Evolutionary conservation across 2,329 filamentous ascomycete species (phyloP).

Genomic region (Aspergillus melleus): DNA sequence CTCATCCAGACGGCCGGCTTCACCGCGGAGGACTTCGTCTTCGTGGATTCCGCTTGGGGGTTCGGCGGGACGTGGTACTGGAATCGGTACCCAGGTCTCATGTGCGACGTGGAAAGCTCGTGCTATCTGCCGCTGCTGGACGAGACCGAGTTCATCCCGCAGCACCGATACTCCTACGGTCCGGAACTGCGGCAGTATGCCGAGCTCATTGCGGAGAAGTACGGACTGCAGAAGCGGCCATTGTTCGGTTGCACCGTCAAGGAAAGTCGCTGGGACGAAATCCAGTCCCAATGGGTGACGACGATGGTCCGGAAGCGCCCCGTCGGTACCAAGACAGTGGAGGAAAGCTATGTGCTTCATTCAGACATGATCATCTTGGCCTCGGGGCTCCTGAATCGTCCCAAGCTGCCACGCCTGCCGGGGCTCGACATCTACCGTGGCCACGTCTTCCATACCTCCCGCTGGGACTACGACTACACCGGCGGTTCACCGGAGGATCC

Average conservation of each 20-base stretch:
- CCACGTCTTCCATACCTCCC: constrained; percentile 23
- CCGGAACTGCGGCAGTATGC: constrained; percentile 12
- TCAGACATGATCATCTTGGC: neutral
- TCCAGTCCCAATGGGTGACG: no score
- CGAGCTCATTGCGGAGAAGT: constrained; percentile 33
- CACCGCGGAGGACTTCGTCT: constrained; percentile 5
- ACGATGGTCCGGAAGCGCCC: no score
- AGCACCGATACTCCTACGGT: constrained; percentile 7
- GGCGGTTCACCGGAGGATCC: constrained; percentile 5
- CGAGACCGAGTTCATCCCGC: constrained; percentile 16
- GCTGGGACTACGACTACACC: constrained; percentile 23
- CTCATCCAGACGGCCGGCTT: constrained; percentile 1
- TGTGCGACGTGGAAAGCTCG: constrained; percentile 60
- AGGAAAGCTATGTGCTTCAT: neutral
- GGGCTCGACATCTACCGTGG: constrained; percentile 24
- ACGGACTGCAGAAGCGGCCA: constrained; percentile 41
- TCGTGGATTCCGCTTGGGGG: constrained; percentile 12
- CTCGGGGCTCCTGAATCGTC: constrained; percentile 11
- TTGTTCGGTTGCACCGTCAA: constrained; percentile 2
- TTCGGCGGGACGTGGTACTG: constrained; percentile 44
- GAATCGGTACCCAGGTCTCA: constrained; percentile 51
- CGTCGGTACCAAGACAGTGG: neutral
- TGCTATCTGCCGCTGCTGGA: constrained; percentile 16
- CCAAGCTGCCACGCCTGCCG: constrained; percentile 24
- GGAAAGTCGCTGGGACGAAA: no score